Evolutionary conservation across 495 filamentous ascomycete genomes (phyloP), one percentile per base, ranked within the genome.

Genomic region (Penicillium psychrofluorescens): DNA sequence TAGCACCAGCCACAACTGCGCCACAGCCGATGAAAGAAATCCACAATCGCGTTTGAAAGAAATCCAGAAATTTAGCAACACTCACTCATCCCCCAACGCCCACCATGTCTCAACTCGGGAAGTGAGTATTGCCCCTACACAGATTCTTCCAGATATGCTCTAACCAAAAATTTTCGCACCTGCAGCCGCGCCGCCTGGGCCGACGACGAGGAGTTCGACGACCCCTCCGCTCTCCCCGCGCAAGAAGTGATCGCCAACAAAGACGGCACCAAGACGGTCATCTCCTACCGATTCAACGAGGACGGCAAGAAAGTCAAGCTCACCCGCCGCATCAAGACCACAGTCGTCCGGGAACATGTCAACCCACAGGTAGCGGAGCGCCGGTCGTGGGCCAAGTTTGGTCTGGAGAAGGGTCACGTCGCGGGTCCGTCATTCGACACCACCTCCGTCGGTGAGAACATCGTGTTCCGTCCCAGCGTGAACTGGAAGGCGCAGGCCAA

Each of bases 301-400:
- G 79, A 90, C 38, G 85, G 86, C 64, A 90, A 95, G 70, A 92
- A 92, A 63, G 86, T 96, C 51, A 95, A 95, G 76, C 89, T 90
- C 30, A 95, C 90, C 35, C 90, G 90, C 53, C 85, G 88, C 45
- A 92, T 97, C 70, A 86, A 88, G 57, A 85, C 88, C 40, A 94
- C 87, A 50, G 78, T 90, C 36, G 79, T 90, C 55, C 84, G 86
- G 61, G 88, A 95, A 67, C 78, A 88, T 47, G 92, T 97, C 57
- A 96, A 96, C 77, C 92, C 94, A 27, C 88, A 89, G 50, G 89
- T 97, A 35, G 92, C 92, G 35, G 90, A 94, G 72, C 88, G 92
- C 53, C 84, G 89, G 62, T 71, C 77, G 51, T 96, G 91, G 92
- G 46, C 76, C 46, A 98, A 98, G 69, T 97, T 98, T 65, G 92